phyloP scores from a whole-genome alignment of 2,329 filamentous ascomycete genomes.

The Trichoderma sp. region DNA sequence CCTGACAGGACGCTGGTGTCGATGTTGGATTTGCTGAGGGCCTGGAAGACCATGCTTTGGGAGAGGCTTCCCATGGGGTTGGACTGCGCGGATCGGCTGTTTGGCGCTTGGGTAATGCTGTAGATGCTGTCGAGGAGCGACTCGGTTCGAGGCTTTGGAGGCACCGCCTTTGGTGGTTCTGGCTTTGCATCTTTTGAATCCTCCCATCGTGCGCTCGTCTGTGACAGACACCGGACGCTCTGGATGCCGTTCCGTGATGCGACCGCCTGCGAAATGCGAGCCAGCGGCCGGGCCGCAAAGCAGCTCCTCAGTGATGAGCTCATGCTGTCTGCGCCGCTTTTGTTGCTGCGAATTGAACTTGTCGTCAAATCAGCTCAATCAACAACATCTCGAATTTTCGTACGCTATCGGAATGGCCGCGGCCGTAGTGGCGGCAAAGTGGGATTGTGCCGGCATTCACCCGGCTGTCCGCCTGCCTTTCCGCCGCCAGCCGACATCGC shows the following conservation, averaged over 20 bases:
- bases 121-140: constrained; percentile 37
- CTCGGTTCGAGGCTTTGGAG: constrained; percentile 30
- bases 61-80: constrained; percentile 37
- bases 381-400: constrained; percentile 11
- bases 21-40: constrained; percentile 35
- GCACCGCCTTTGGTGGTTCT: constrained; percentile 25
- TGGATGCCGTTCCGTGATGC: constrained; percentile 26
- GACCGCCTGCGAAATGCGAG: constrained; percentile 28
- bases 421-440: constrained; percentile 16
- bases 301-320: constrained; percentile 44
- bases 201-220: constrained; percentile 35
- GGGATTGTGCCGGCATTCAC: constrained; percentile 36
- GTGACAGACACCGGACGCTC: constrained; percentile 39
- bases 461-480: constrained; percentile 37
- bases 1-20: constrained; percentile 35
- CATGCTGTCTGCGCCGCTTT: constrained; percentile 39
- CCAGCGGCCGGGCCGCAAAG: constrained; percentile 42
- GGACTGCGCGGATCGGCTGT: constrained; percentile 24
- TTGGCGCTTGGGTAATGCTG: constrained; percentile 27
- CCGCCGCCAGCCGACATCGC: constrained; percentile 39
- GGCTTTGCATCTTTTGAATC: constrained; percentile 26
- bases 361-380: not conserved
- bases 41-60: constrained; percentile 41
- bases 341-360: constrained; percentile 12
- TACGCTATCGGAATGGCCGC: constrained; percentile 11